A percentile compares a stretch with the other conserved stretches of the same genome.
Evolutionary conservation across 1,284 basidiomycete species (phyloP).

Genomic region (Earliella scabrosa): DNA sequence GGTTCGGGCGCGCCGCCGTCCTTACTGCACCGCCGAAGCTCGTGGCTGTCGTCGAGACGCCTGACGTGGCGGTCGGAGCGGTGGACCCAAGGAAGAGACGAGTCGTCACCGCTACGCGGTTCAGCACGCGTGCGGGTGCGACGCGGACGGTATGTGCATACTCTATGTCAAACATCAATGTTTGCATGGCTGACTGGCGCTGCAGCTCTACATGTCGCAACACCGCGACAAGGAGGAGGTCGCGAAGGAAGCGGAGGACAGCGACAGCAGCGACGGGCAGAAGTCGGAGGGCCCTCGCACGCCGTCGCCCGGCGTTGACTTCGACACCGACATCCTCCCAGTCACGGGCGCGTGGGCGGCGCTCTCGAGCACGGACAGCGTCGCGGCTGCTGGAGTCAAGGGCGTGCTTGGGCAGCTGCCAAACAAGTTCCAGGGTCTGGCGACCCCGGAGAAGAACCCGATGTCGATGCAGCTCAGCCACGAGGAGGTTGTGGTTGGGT

Average conservation of each 20-base stretch:
- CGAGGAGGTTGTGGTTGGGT: conserved; percentile 85
- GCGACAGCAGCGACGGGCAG: conserved; percentile 29
- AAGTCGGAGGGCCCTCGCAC: conserved; percentile 24
- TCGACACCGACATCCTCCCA: conserved; percentile 62
- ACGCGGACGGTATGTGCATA: conserved; percentile 67
- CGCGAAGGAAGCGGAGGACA: conserved; percentile 26
- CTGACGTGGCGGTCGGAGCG: conserved; percentile 81
- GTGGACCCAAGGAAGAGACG: conserved; percentile 81
- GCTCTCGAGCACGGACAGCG: conserved; percentile 46
- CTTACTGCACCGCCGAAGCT: conserved; percentile 79
- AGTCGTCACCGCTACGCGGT: conserved; percentile 84
- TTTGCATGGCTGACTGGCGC: neutral
- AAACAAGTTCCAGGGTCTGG: conserved; percentile 69
- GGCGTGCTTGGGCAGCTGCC: conserved; percentile 67
- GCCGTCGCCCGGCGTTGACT: conserved; percentile 49
- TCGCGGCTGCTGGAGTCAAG: conserved; percentile 43
- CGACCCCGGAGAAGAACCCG: conserved; percentile 84
- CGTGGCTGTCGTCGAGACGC: conserved; percentile 81
- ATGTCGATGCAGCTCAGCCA: conserved; percentile 89
- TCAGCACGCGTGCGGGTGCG: conserved; percentile 80
- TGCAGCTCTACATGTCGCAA: conserved; percentile 78
- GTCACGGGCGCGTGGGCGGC: conserved; percentile 74
- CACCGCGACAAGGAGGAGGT: conserved; percentile 59
- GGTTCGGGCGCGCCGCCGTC: conserved; percentile 70
- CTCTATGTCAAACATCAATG: neutral